phyloP scores from a whole-genome alignment of 1,284 basidiomycete genomes.

The Trametes hirsuta region DNA sequence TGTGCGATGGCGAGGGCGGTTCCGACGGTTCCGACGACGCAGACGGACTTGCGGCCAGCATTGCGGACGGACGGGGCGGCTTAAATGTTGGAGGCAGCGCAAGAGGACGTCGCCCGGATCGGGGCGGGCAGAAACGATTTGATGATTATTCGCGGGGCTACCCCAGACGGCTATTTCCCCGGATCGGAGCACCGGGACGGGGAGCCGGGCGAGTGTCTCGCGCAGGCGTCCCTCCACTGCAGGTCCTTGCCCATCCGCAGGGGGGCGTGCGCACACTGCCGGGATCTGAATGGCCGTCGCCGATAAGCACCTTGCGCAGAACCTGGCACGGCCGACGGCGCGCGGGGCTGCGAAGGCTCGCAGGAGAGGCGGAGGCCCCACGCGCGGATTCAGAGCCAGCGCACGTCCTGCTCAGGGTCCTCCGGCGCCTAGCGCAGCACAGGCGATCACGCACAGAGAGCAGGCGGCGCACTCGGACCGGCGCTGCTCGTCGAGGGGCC shows the following conservation, averaged over 20 bases:
- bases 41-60: slow-evolving; percentile 9
- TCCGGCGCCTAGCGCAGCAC: slow-evolving; percentile 15
- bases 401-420: slow-evolving; percentile 20
- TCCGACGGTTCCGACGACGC: slow-evolving; percentile 11
- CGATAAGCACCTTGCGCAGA: slow-evolving; percentile 3
- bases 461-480: slow-evolving; percentile 25
- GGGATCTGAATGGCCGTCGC: slow-evolving; percentile 4
- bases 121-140: slow-evolving; percentile 13
- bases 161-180: slow-evolving; percentile 30
- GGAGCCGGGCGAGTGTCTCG: not conserved
- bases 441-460: slow-evolving; percentile 26
- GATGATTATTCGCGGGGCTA: not conserved
- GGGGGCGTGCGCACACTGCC: not conserved
- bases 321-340: not conserved
- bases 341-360: not conserved
- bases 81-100: slow-evolving; percentile 12
- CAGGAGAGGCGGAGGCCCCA: not conserved
- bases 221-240: not conserved
- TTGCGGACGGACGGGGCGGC: not conserved
- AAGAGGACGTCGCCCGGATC: slow-evolving; percentile 9
- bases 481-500: not conserved
- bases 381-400: not conserved
- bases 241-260: not conserved
- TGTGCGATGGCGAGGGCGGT: not conserved
- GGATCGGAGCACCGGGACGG: slow-evolving; percentile 34